phyloP scores from a whole-genome alignment of 306 rosid genomes.

The Delonix regia region DNA sequence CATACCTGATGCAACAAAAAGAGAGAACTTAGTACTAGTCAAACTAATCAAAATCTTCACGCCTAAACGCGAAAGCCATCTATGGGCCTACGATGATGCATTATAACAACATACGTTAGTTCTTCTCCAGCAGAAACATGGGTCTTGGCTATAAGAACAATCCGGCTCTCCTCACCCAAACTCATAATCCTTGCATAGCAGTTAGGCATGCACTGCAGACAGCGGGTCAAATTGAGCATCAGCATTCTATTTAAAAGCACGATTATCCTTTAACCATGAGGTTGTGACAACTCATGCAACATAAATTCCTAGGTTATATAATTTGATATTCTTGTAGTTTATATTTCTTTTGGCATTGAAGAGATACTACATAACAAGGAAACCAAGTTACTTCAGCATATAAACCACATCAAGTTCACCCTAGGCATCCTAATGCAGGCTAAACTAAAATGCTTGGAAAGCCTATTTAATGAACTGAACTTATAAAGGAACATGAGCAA shows the following conservation, averaged over 20 bases:
- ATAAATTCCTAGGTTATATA: neutral
- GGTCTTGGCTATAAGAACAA: conserved; percentile 88
- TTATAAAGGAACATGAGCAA: neutral
- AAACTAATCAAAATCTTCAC: conserved; percentile 9
- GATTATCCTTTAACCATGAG: neutral
- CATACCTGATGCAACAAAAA: conserved; percentile 65
- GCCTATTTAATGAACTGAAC: neutral
- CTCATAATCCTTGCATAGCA: conserved; percentile 94
- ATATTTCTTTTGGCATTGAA: conserved; percentile 2
- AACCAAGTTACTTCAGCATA: neutral
- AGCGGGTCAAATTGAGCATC: conserved; percentile 40
- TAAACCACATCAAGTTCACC: neutral
- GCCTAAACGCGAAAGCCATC: neutral
- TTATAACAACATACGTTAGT: conserved; percentile 61
- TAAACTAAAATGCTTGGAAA: neutral
- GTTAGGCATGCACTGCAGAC: conserved; percentile 97
- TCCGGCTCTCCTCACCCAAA: conserved; percentile 70
- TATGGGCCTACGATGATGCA: neutral
- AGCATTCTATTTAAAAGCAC: conserved; percentile 34
- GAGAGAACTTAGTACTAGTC: neutral
- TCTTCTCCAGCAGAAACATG: conserved; percentile 88
- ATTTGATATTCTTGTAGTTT: neutral
- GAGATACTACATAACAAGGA: conserved; percentile 3
- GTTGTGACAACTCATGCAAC: conserved; percentile 13
- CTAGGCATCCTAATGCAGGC: neutral